phyloP scores from a whole-genome alignment of 805 yeast genomes.

The Lipomyces sp. region DNA sequence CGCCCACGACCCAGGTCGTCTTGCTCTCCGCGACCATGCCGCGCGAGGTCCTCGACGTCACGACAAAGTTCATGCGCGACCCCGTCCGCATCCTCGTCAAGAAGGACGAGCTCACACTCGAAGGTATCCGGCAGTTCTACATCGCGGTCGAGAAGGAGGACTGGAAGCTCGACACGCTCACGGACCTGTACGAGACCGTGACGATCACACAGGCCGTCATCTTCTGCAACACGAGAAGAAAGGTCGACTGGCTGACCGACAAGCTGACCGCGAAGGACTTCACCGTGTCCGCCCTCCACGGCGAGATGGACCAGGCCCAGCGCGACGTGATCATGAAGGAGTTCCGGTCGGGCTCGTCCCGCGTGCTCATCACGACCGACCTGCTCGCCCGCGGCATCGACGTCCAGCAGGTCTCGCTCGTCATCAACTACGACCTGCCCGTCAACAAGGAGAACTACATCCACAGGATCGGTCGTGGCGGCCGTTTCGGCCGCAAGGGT shows the following conservation, averaged over 20 bases:
- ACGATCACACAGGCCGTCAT: slow-evolving; percentile 97
- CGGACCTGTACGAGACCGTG: slow-evolving; percentile 91
- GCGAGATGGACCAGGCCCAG: slow-evolving; percentile 93
- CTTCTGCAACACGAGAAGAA: slow-evolving; percentile 93
- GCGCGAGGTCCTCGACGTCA: slow-evolving; percentile 84
- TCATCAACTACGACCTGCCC: slow-evolving; percentile 93
- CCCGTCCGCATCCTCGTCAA: slow-evolving; percentile 93
- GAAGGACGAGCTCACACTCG: slow-evolving; percentile 88
- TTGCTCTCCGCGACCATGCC: slow-evolving; percentile 94
- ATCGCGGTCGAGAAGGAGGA: slow-evolving; percentile 88
- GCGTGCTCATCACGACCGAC: slow-evolving; percentile 94
- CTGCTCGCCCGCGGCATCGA: slow-evolving; percentile 98
- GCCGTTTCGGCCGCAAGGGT: slow-evolving; percentile 98
- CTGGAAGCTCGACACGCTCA: slow-evolving; percentile 90
- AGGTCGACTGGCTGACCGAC: slow-evolving; percentile 86
- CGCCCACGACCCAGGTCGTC: slow-evolving; percentile 86
- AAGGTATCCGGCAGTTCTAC: slow-evolving; percentile 91
- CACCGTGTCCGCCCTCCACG: slow-evolving; percentile 94
- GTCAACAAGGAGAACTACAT: slow-evolving; percentile 90
- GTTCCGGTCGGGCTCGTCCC: slow-evolving; percentile 87
- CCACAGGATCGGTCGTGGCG: slow-evolving; percentile 97
- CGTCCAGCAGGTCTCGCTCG: slow-evolving; percentile 95
- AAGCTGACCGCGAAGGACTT: slow-evolving; percentile 77
- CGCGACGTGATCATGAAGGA: slow-evolving; percentile 94
- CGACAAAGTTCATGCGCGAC: slow-evolving; percentile 85